Evolutionary conservation across 148 eudicot genomes (phyloP).

Genomic region (Talinum fruticosum): DNA sequence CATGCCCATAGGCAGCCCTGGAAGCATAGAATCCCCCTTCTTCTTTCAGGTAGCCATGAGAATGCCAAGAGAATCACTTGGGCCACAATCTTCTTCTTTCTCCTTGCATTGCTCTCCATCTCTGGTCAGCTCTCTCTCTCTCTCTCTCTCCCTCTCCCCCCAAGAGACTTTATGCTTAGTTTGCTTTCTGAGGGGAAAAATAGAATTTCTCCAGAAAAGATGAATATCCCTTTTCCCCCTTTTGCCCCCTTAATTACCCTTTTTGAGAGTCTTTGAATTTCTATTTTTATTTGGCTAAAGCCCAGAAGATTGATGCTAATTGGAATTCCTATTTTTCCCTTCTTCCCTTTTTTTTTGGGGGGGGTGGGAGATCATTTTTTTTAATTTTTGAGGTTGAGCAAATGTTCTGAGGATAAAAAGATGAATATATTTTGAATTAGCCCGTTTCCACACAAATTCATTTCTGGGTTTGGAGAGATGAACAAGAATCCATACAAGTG

Average conservation of each 20-base stretch:
- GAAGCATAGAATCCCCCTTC: not conserved
- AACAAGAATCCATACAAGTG: too few relatives aligned
- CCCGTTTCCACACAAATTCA: not conserved
- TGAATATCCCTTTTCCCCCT: too few relatives aligned
- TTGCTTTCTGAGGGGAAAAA: not conserved
- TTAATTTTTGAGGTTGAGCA: too few relatives aligned
- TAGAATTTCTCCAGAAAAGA: too few relatives aligned
- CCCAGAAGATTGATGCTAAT: not conserved
- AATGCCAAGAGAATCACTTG: not conserved
- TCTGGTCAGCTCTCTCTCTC: not conserved
- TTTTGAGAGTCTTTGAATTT: too few relatives aligned
- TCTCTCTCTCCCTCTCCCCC: not conserved
- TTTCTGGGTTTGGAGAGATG: not conserved
- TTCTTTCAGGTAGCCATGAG: not conserved
- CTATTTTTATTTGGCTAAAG: not conserved
- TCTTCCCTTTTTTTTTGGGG: too few relatives aligned
- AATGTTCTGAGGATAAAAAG: too few relatives aligned
- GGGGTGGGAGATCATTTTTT: too few relatives aligned
- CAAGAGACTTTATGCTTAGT: not conserved
- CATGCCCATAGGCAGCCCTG: not conserved
- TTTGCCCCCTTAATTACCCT: too few relatives aligned
- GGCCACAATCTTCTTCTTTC: not conserved
- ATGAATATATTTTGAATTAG: too few relatives aligned
- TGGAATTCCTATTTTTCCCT: too few relatives aligned
- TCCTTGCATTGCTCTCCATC: not conserved